phyloP scores from a whole-genome alignment of 2,329 filamentous ascomycete species.

The Fonsecaea pugnacius region DNA sequence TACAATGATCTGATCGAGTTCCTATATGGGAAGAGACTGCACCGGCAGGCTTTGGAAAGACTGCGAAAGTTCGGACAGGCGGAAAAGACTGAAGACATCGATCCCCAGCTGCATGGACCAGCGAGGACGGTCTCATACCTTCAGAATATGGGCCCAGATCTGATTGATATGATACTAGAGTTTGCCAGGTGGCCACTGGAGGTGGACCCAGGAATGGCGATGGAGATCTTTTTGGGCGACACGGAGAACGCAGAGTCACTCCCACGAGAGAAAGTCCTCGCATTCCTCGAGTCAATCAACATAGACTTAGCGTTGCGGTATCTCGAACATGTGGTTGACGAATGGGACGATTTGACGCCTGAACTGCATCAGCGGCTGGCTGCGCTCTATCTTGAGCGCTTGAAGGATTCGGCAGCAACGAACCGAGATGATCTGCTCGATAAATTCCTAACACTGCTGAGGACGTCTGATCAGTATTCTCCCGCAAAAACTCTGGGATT shows the following conservation, averaged over 20 bases:
- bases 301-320: constrained; percentile 75
- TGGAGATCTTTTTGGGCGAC: constrained; percentile 92
- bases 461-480: constrained; percentile 78
- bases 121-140: constrained; percentile 84
- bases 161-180: constrained; percentile 88
- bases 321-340: constrained; percentile 85
- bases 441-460: constrained; percentile 75
- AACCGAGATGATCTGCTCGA: constrained; percentile 64
- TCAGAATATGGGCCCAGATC: constrained; percentile 82
- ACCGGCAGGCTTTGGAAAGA: constrained; percentile 81
- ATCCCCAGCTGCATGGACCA: constrained; percentile 72
- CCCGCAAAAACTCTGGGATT: constrained; percentile 74
- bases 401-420: constrained; percentile 49
- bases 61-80: constrained; percentile 77
- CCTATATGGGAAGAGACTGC: constrained; percentile 90
- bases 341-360: constrained; percentile 80
- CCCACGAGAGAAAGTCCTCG: constrained; percentile 74
- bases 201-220: constrained; percentile 72
- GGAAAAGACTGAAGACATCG: constrained; percentile 45
- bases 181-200: constrained; percentile 87
- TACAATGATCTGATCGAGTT: constrained; percentile 98
- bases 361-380: constrained; percentile 87
- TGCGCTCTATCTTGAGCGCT: constrained; percentile 67
- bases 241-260: constrained; percentile 93
- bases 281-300: constrained; percentile 74